Evolutionary conservation across 2,329 filamentous ascomycete genomes (phyloP).

Genomic region (Fusarium drepaniforme): DNA sequence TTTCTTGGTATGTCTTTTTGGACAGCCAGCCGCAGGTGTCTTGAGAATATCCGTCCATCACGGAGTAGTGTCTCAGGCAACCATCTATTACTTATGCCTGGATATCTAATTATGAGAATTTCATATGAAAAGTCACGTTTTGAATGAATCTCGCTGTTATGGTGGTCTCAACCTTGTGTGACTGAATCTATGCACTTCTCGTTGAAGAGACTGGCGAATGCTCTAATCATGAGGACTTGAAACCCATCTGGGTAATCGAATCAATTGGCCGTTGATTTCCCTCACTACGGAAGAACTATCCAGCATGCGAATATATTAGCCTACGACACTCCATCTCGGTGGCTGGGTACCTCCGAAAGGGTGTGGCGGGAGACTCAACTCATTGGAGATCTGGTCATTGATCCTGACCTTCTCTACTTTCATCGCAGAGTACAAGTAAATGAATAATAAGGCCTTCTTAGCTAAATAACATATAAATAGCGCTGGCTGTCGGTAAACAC

Average conservation of each 20-base stretch:
- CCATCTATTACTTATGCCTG: neutral
- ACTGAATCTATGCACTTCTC: neutral
- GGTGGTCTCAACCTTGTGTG: neutral
- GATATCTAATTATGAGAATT: neutral
- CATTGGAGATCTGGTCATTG: neutral
- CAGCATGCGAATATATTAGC: neutral
- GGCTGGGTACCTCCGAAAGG: neutral
- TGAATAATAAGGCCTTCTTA: too few relatives aligned
- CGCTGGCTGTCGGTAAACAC: too few relatives aligned
- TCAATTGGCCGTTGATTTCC: neutral
- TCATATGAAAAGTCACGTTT: neutral
- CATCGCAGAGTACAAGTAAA: too few relatives aligned
- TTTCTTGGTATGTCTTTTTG: constrained; percentile 30
- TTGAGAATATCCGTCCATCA: neutral
- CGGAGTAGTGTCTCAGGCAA: neutral
- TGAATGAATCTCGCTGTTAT: neutral
- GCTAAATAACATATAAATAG: too few relatives aligned
- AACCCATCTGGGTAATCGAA: neutral
- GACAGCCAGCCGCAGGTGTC: constrained; percentile 13
- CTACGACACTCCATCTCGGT: neutral
- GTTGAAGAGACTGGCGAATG: neutral
- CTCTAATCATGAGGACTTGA: neutral
- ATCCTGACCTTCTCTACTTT: neutral
- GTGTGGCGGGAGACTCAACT: neutral
- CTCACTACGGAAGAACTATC: neutral